Evolutionary conservation across 805 yeast genomes (phyloP).

Genomic region (Ogataea chonburiensis): DNA sequence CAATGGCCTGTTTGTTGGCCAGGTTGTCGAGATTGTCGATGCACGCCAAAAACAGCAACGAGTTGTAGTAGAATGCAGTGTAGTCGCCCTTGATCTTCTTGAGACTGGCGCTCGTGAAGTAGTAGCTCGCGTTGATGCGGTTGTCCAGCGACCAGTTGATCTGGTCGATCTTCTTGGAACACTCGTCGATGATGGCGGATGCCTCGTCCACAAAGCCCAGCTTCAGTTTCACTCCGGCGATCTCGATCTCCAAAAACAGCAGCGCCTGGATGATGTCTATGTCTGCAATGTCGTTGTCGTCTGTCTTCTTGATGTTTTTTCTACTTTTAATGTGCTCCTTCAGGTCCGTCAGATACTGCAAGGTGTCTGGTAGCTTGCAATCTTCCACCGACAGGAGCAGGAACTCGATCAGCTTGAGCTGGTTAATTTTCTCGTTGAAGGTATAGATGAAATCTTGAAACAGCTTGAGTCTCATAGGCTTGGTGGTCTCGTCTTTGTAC

Average conservation of each 20-base stretch:
- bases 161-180: slow-evolving; percentile 56
- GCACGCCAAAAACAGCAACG: slow-evolving; percentile 79
- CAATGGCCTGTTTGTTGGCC: slow-evolving; percentile 38
- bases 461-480: slow-evolving; percentile 58
- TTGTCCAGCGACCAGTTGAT: slow-evolving; percentile 51
- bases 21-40: slow-evolving; percentile 48
- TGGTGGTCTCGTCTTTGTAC: slow-evolving; percentile 53
- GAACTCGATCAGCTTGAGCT: slow-evolving; percentile 75
- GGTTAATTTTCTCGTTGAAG: slow-evolving; percentile 71
- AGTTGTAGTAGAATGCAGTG: slow-evolving; percentile 76
- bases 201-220: slow-evolving; percentile 55
- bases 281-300: slow-evolving; percentile 33
- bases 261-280: slow-evolving; percentile 47
- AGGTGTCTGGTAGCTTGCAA: slow-evolving; percentile 45
- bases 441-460: slow-evolving; percentile 68
- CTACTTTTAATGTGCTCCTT: slow-evolving; percentile 45
- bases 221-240: slow-evolving; percentile 66
- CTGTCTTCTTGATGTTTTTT: slow-evolving; percentile 31
- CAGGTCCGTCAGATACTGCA: slow-evolving; percentile 46
- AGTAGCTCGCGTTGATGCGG: slow-evolving; percentile 78
- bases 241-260: slow-evolving; percentile 63
- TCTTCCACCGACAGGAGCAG: slow-evolving; percentile 52
- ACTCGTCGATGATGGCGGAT: slow-evolving; percentile 62
- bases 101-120: slow-evolving; percentile 74
- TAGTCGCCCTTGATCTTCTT: slow-evolving; percentile 75